phyloP scores from a whole-genome alignment of 2,329 filamentous ascomycete species.

The Neodidymelliopsis sp. region DNA sequence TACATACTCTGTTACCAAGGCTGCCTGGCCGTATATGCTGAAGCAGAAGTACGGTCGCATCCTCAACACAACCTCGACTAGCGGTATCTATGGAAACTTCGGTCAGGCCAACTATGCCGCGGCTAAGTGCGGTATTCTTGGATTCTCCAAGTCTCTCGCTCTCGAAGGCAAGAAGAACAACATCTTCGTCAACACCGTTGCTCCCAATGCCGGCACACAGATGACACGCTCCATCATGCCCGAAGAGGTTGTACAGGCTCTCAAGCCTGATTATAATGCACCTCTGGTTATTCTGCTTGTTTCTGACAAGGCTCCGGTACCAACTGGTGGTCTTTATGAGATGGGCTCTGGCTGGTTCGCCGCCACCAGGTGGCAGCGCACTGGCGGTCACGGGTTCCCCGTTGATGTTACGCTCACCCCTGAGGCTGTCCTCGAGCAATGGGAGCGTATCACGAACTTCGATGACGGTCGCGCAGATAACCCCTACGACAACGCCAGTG shows the following conservation, averaged over 20 bases:
- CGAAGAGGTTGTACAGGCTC: conserved; percentile 96
- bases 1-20: conserved; percentile 96
- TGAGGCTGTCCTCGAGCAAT: conserved; percentile 75
- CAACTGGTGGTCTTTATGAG: conserved; percentile 90
- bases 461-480: conserved; percentile 87
- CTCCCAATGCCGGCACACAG: conserved; percentile 93
- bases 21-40: conserved; percentile 95
- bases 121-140: conserved; percentile 76
- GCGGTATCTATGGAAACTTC: conserved; percentile 98
- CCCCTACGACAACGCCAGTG: conserved; percentile 79
- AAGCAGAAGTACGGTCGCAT: conserved; percentile 99
- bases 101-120: conserved; percentile 98
- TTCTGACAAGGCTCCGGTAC: conserved; percentile 83
- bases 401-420: conserved; percentile 79
- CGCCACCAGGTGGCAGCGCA: conserved; percentile 92
- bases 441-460: conserved; percentile 79
- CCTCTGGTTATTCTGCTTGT: conserved; percentile 88
- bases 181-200: conserved; percentile 97
- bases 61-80: conserved; percentile 95
- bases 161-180: conserved; percentile 96
- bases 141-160: conserved; percentile 91
- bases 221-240: conserved; percentile 96
- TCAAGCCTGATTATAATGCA: conserved; percentile 98
- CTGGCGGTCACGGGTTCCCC: conserved; percentile 89
- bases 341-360: conserved; percentile 94